Percentiles rank a stretch among this genome's conserved stretches.
These are phyloP conservation scores for Paraphaeosphaeria minitans DNA, from an alignment of 2,329 filamentous ascomycete species.

Conservation along the genomic window DNA sequence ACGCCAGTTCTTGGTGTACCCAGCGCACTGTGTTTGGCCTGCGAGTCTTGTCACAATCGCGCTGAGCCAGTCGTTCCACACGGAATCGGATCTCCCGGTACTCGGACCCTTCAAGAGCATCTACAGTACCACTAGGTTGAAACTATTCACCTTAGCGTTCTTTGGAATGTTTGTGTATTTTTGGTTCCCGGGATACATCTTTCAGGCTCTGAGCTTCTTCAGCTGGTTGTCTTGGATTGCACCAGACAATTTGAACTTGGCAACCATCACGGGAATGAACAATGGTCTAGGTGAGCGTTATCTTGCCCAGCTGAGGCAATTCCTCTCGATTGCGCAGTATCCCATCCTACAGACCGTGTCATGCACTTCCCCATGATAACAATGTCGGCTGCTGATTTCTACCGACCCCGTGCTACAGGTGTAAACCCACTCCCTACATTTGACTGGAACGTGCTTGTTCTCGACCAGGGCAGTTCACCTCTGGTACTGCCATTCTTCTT, in stretches of 20 bases:
- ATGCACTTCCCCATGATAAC: not conserved
- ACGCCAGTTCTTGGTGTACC: constrained; percentile 18
- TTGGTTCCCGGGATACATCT: constrained; percentile 59
- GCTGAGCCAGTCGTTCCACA: constrained; percentile 12
- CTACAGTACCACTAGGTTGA: constrained; percentile 18
- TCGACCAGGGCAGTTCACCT: constrained; percentile 1
- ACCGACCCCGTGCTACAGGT: not conserved
- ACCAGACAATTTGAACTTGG: constrained; percentile 8
- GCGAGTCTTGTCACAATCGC: constrained; percentile 17
- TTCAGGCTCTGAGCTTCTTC: constrained; percentile 26
- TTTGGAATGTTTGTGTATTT: constrained; percentile 58
- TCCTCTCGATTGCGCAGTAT: not conserved
- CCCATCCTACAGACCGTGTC: not conserved
- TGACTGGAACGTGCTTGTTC: constrained; percentile 3
- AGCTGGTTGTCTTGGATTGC: constrained; percentile 6
- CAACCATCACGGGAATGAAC: constrained; percentile 5
- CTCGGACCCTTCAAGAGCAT: constrained; percentile 10
- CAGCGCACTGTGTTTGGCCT: constrained; percentile 18
- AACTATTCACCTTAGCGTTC: constrained; percentile 54
- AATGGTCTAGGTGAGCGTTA: not conserved
- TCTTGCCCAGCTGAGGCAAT: not conserved
- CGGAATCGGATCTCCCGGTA: constrained; percentile 6
- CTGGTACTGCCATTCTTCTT: constrained; percentile 1
- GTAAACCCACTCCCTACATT: constrained; percentile 5
- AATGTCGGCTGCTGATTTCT: not conserved